Percentiles rank a stretch among this genome's conserved stretches.
Conservation (phyloP, 2,329 filamentous ascomycete species). For the Fusarium verrucosum region DNA sequence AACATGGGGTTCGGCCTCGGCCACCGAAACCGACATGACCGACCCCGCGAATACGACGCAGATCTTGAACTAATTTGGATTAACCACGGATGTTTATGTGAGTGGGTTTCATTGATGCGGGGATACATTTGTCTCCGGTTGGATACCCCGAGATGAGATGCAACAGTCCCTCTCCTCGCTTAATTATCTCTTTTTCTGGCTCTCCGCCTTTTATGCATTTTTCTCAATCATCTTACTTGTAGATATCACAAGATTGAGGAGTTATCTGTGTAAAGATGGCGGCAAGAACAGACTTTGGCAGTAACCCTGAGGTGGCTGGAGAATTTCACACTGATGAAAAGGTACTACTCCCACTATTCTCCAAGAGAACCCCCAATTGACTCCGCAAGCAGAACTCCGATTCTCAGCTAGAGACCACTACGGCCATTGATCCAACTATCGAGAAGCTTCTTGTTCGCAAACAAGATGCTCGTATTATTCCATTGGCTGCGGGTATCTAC, state of each 20-base stretch:
- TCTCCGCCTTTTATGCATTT: background rate
- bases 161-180: conserved; percentile 13
- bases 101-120: conserved; percentile 20
- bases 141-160: conserved; percentile 11
- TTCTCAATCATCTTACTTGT: background rate
- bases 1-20: conserved; percentile 7
- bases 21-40: conserved; percentile 1
- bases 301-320: background rate
- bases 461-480: conserved; percentile 38
- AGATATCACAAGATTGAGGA: background rate
- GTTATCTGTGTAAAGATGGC: background rate
- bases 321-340: conserved; percentile 10
- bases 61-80: conserved; percentile 10
- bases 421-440: conserved; percentile 10
- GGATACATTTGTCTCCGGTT: conserved; percentile 6
- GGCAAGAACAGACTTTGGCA: conserved; percentile 9
- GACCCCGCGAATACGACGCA: conserved; percentile 9
- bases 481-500: conserved; percentile 36
- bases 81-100: background rate
- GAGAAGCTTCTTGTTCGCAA: conserved; percentile 25
- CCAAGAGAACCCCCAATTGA: background rate
- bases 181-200: conserved; percentile 1
- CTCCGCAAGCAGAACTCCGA: conserved; percentile 11
- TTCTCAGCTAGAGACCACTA: conserved; percentile 13
- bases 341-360: background rate